A percentile compares a stretch with the other conserved stretches of the same genome.
phyloP scores from a whole-genome alignment of 306 rosid genomes.

The Argentina anserina region DNA sequence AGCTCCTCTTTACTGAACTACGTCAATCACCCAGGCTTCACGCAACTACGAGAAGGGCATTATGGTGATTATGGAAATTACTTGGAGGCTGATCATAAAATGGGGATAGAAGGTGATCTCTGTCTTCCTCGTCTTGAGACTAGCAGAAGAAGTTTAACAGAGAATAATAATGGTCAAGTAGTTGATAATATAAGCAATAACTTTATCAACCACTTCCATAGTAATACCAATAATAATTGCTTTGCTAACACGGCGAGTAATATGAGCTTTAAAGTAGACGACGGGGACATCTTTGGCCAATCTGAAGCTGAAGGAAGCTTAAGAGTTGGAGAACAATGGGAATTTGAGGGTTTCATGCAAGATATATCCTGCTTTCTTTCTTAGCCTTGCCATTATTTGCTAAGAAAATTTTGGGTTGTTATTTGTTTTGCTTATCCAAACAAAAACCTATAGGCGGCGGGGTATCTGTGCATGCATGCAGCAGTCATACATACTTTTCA shows the following conservation, averaged over 20 bases:
- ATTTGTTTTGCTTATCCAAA: not conserved
- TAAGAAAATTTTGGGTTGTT: constrained; percentile 19
- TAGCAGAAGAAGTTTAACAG: constrained; percentile 21
- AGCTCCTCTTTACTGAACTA: constrained; percentile 21
- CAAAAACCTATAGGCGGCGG: no score
- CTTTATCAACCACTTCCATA: constrained; percentile 45
- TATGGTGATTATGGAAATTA: constrained; percentile 39
- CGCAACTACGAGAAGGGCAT: constrained; percentile 40
- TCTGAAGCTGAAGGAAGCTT: constrained; percentile 49
- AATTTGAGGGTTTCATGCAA: constrained; percentile 82
- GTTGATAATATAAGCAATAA: constrained; percentile 38
- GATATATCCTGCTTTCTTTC: constrained; percentile 66
- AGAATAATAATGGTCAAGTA: constrained; percentile 32
- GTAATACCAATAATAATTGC: constrained; percentile 44
- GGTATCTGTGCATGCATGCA: not conserved
- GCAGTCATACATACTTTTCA: not conserved
- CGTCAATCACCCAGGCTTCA: constrained; percentile 32
- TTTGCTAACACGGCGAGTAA: constrained; percentile 39
- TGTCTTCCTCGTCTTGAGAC: constrained; percentile 60
- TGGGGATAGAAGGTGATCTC: constrained; percentile 50
- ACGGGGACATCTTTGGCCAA: constrained; percentile 40
- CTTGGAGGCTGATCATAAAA: constrained; percentile 36
- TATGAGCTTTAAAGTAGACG: constrained; percentile 36
- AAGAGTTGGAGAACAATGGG: constrained; percentile 80
- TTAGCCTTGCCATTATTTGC: constrained; percentile 3